Evolutionary conservation across 1,284 basidiomycete species (phyloP), one percentile per base, ranked within the genome.

Genomic region (Golubevia pallescens): DNA sequence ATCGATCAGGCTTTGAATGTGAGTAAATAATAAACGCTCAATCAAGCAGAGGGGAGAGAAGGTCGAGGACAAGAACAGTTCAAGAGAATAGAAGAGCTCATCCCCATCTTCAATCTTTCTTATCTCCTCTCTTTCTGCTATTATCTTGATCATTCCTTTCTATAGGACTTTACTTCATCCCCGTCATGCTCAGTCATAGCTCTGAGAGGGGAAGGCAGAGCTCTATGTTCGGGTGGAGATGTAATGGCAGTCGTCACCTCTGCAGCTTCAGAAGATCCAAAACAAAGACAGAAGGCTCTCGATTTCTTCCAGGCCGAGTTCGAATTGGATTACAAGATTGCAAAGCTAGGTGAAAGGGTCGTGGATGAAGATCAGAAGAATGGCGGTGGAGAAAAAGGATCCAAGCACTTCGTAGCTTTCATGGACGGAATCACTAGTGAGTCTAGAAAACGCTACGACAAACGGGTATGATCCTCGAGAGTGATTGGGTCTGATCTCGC

Each of bases 191-290:
- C 0, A 6, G 1, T 56, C 54, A 56, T 56, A 21, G 20, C 24
- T 32, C 71, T 84, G 20, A 75, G 81, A 24, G 79, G 94, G 20
- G 88, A 88, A 28, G 93, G 93, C 10, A 88, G 91, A 67, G 93
- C 92, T 10, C 97, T 98, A 82, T 99, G 95, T 84, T 92, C 94
- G 3, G 97, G 96, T 21, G 96, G 96, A 63, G 97, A 99, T 86
- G 93, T 99, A 63, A 90, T 90, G 70, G 88, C 81, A 80, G 91
- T 88, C 24, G 74, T 74, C 56, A 69, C 71, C 14, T 70, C 66
- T 1, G 75, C 72, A 62, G 61, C 71, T 73, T 64, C 73, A 3
- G 5, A 65, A 66, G 68, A 78, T 65, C 42, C 67, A 53, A 57
- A 60, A 56, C 52, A 76, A 57, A 34, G 90, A 63, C 86, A 88